These are phyloP conservation scores for Globisporangium abappressorium DNA, from an alignment of 352 stramenopile species.

Conservation along the genomic window DNA sequence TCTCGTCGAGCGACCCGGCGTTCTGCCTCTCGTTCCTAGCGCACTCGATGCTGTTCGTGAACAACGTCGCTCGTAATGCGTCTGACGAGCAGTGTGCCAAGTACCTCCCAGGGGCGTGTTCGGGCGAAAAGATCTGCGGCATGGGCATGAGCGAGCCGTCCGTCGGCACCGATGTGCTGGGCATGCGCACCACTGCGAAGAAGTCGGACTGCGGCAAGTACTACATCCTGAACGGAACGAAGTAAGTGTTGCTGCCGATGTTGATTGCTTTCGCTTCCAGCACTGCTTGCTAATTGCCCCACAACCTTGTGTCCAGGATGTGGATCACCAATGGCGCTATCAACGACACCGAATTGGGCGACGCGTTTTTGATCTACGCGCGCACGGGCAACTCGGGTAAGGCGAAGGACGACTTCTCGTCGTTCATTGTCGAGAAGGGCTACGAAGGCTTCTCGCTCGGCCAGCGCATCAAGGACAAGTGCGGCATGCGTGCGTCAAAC, in stretches of 20 bases:
- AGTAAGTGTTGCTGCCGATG: constrained; percentile 33
- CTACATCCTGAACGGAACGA: constrained; percentile 90
- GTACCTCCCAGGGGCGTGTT: constrained; percentile 91
- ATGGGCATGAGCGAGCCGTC: constrained; percentile 99
- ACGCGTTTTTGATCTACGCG: constrained; percentile 98
- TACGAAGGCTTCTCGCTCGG: constrained; percentile 95
- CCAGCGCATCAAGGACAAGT: constrained; percentile 99
- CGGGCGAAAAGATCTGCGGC: constrained; percentile 94
- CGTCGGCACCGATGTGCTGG: constrained; percentile 93
- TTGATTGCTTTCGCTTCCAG: neutral
- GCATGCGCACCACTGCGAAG: constrained; percentile 94
- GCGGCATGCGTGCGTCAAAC: constrained; percentile 95
- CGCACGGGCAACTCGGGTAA: constrained; percentile 88
- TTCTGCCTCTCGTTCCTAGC: constrained; percentile 98
- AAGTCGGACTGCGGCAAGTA: constrained; percentile 82
- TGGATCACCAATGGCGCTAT: constrained; percentile 99
- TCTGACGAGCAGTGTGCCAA: constrained; percentile 84
- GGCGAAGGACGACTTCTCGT: constrained; percentile 91
- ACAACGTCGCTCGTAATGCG: constrained; percentile 91
- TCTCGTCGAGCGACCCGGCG: constrained; percentile 96
- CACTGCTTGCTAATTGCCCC: neutral
- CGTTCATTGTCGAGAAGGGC: constrained; percentile 97
- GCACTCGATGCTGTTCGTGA: constrained; percentile 93
- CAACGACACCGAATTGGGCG: constrained; percentile 92
- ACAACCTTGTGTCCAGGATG: constrained; percentile 70